Evolutionary conservation across 2,329 filamentous ascomycete species (phyloP).

Genomic region (Talaromyces islandicus): DNA sequence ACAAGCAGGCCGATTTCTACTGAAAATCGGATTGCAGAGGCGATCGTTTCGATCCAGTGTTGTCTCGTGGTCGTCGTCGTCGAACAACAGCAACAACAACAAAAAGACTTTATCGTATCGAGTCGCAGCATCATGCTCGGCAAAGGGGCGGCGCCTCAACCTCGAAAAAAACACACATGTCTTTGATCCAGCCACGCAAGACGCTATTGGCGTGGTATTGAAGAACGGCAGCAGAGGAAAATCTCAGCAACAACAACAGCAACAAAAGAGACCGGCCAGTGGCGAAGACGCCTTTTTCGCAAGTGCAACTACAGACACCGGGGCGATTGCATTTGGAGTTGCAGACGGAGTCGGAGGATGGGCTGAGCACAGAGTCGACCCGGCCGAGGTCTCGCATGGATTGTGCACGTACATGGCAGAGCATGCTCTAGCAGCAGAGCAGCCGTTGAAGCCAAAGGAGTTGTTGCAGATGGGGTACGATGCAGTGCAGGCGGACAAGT

Average conservation of each 20-base stretch:
- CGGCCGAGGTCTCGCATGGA: conserved; percentile 89
- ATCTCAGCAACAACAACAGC: conserved; percentile 43
- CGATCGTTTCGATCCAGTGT: conserved; percentile 25
- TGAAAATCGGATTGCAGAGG: background rate
- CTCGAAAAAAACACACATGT: conserved; percentile 65
- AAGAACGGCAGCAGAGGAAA: conserved; percentile 18
- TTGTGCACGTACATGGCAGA: conserved; percentile 90
- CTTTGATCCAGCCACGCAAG: conserved; percentile 52
- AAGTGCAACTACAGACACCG: conserved; percentile 47
- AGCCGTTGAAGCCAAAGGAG: conserved; percentile 51
- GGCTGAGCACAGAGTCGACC: conserved; percentile 87
- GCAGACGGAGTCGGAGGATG: conserved; percentile 95
- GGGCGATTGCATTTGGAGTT: conserved; percentile 70
- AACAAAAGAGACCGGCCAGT: conserved; percentile 63
- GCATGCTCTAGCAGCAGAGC: conserved; percentile 51
- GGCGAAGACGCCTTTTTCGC: conserved; percentile 98
- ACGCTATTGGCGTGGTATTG: conserved; percentile 30
- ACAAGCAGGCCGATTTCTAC: background rate
- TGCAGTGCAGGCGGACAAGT: conserved; percentile 65
- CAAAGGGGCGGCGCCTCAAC: conserved; percentile 64
- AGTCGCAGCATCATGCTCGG: conserved; percentile 68
- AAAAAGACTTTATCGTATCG: conserved; percentile 55
- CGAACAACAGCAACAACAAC: conserved; percentile 6
- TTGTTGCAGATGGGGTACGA: conserved; percentile 84
- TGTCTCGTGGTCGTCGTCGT: conserved; percentile 3